Evolutionary conservation across 2,329 filamentous ascomycete genomes (phyloP).

Genomic region (Phialemoniopsis sp.): DNA sequence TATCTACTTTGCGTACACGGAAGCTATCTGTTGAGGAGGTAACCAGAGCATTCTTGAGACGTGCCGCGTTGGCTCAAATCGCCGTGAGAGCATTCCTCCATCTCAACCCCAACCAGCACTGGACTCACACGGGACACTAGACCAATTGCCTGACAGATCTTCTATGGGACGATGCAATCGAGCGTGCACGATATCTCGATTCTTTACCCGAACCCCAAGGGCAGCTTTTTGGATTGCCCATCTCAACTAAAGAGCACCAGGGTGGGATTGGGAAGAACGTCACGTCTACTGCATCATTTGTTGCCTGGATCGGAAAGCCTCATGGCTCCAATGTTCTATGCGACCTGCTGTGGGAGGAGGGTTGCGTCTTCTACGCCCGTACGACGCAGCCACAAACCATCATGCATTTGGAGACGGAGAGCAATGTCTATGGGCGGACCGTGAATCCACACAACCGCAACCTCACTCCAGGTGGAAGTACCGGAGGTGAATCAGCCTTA

Average conservation of each 20-base stretch:
- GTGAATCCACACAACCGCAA: slow-evolving; percentile 5
- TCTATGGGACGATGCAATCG: slow-evolving; percentile 28
- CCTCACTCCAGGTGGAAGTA: slow-evolving; percentile 2
- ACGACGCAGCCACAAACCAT: slow-evolving; percentile 2
- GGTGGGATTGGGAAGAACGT: slow-evolving; percentile 25
- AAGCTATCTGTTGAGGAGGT: slow-evolving; percentile 6
- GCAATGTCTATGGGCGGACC: slow-evolving; percentile 4
- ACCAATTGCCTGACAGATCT: slow-evolving; percentile 27
- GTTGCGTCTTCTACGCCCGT: background rate
- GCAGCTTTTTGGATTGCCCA: slow-evolving; percentile 25
- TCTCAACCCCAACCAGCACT: too few species aligned
- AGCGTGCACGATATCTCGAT: slow-evolving; percentile 25
- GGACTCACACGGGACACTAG: slow-evolving; percentile 11
- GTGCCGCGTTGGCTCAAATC: slow-evolving; percentile 7
- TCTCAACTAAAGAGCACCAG: slow-evolving; percentile 29
- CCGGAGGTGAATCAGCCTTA: slow-evolving; percentile 3
- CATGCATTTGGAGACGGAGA: slow-evolving; percentile 5
- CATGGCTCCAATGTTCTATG: slow-evolving; percentile 25
- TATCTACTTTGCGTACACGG: slow-evolving; percentile 1
- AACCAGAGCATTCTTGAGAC: slow-evolving; percentile 6
- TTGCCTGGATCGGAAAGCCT: slow-evolving; percentile 19
- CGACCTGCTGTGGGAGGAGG: background rate
- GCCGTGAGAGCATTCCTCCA: slow-evolving; percentile 1
- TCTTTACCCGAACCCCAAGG: slow-evolving; percentile 24
- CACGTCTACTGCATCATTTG: slow-evolving; percentile 8